Evolutionary conservation across 1,139 yeast genomes (phyloP).

Genomic region (Protomyces inundatus): DNA sequence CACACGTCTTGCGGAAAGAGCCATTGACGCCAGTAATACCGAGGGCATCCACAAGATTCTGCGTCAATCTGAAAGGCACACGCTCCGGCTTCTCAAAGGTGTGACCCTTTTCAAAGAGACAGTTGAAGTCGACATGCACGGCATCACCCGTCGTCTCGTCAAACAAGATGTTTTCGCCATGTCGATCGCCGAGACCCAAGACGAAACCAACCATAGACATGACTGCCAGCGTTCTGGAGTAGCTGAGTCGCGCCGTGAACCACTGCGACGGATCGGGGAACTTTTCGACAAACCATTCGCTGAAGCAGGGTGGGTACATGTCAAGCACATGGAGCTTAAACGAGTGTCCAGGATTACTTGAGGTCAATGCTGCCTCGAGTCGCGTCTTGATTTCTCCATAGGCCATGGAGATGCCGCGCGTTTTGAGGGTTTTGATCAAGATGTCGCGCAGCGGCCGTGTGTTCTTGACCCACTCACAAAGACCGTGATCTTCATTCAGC

Average conservation of each 20-base stretch:
- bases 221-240: slow-evolving; percentile 78
- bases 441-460: slow-evolving; percentile 75
- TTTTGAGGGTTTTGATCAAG: slow-evolving; percentile 45
- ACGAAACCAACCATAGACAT: slow-evolving; percentile 97
- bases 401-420: slow-evolving; percentile 36
- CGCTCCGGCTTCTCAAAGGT: slow-evolving; percentile 75
- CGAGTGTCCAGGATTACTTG: slow-evolving; percentile 26
- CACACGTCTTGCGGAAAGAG: slow-evolving; percentile 71
- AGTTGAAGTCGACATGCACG: slow-evolving; percentile 93
- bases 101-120: slow-evolving; percentile 66
- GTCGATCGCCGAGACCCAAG: slow-evolving; percentile 78
- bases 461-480: slow-evolving; percentile 87
- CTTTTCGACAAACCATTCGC: slow-evolving; percentile 80
- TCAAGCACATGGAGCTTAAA: slow-evolving; percentile 31
- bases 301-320: slow-evolving; percentile 65
- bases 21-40: slow-evolving; percentile 93
- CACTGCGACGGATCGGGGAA: slow-evolving; percentile 88
- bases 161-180: slow-evolving; percentile 81
- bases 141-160: slow-evolving; percentile 71
- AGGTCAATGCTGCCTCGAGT: slow-evolving; percentile 25
- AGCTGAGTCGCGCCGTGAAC: slow-evolving; percentile 72
- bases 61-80: slow-evolving; percentile 89
- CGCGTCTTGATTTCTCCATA: slow-evolving; percentile 30
- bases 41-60: slow-evolving; percentile 82
- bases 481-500: slow-evolving; percentile 76